These are phyloP conservation scores for Tolypocladium nubicola DNA, from an alignment of 2,329 filamentous ascomycete genomes.

Conservation along the genomic window DNA sequence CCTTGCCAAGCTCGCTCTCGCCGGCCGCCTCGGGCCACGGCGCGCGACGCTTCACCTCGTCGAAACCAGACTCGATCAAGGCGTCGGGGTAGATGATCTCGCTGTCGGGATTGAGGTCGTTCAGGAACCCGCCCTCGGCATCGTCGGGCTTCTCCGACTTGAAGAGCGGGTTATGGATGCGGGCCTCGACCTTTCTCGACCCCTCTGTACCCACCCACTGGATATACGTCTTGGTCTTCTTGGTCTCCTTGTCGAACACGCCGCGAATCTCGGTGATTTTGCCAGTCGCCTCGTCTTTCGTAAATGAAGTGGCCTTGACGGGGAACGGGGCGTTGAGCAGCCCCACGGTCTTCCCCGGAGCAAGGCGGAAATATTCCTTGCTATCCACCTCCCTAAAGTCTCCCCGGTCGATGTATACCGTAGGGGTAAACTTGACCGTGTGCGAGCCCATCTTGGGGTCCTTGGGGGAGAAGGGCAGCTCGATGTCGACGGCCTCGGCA, in stretches of 20 bases:
- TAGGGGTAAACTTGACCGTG: constrained; percentile 57
- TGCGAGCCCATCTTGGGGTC: constrained; percentile 56
- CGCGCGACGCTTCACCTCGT: constrained; percentile 60
- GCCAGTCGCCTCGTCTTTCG: constrained; percentile 53
- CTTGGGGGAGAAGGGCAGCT: constrained; percentile 76
- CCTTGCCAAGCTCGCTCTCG: constrained; percentile 50
- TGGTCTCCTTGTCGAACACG: constrained; percentile 57
- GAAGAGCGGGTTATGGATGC: constrained; percentile 76
- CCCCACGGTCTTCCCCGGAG: constrained; percentile 67
- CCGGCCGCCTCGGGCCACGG: constrained; percentile 76
- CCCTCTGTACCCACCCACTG: constrained; percentile 73
- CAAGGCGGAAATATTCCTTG: constrained; percentile 70
- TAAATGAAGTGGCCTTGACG: constrained; percentile 59
- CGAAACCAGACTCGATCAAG: constrained; percentile 72
- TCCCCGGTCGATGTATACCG: constrained; percentile 73
- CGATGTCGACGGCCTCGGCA: constrained; percentile 49
- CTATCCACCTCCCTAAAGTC: constrained; percentile 71
- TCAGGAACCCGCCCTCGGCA: constrained; percentile 69
- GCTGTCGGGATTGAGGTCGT: constrained; percentile 75
- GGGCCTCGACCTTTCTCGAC: constrained; percentile 59
- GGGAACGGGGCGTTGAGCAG: constrained; percentile 62
- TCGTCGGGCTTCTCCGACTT: constrained; percentile 74
- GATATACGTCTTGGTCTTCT: constrained; percentile 72
- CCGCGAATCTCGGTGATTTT: constrained; percentile 55
- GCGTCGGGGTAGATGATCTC: constrained; percentile 72